Percentiles rank a stretch among this genome's conserved stretches.
These are phyloP conservation scores for Pseudocercospora macadamiae DNA, from an alignment of 2,329 filamentous ascomycete genomes.

Conservation along the genomic window DNA sequence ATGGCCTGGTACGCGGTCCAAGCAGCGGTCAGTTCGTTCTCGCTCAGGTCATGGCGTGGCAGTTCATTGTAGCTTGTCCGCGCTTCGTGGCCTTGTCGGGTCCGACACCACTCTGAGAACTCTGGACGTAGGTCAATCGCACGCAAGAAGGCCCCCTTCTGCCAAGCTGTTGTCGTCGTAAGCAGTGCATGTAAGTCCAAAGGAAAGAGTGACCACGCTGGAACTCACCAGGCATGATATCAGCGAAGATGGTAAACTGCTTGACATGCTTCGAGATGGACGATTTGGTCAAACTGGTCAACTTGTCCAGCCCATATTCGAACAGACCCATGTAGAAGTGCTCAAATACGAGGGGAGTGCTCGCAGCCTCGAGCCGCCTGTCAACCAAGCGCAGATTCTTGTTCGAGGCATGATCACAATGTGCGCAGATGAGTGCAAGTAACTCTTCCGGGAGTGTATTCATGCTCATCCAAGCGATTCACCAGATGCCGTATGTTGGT, in stretches of 20 bases:
- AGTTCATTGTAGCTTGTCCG: conserved; percentile 20
- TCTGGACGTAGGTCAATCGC: conserved; percentile 15
- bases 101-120: background rate
- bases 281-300: conserved; percentile 26
- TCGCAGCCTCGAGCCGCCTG: conserved; percentile 21
- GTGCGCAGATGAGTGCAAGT: conserved; percentile 28
- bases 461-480: too few relatives aligned
- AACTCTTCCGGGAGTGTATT: conserved; percentile 33
- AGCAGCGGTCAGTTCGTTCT: conserved; percentile 19
- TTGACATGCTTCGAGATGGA: conserved; percentile 32
- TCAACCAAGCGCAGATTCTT: conserved; percentile 29
- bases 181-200: conserved; percentile 9
- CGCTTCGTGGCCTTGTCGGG: conserved; percentile 12
- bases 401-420: conserved; percentile 26
- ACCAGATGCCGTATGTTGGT: too few relatives aligned
- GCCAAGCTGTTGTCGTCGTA: conserved; percentile 9
- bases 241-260: conserved; percentile 31
- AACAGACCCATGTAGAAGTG: conserved; percentile 33
- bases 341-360: conserved; percentile 30
- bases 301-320: conserved; percentile 24
- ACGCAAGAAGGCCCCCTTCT: background rate
- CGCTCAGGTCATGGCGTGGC: conserved; percentile 21
- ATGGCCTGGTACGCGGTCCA: conserved; percentile 14
- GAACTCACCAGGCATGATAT: conserved; percentile 28
- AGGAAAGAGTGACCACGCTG: too few relatives aligned